Base-by-base conservation (phyloP, 2,329 filamentous ascomycete genomes). In the Ceratocystis diversiconidia region DNA sequence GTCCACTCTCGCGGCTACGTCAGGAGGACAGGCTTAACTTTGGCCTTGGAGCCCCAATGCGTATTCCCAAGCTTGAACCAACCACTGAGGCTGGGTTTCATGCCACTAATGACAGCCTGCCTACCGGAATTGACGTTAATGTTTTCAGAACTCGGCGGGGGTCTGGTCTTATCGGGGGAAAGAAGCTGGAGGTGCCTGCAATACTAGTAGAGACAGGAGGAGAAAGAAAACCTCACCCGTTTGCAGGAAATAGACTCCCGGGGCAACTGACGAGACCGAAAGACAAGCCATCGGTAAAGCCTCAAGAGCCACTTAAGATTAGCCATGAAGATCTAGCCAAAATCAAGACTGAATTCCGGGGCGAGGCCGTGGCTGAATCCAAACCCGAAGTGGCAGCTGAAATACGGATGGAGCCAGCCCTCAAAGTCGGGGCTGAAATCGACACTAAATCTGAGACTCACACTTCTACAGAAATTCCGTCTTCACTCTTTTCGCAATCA, bases 361-460 rank as follows among this genome's bases (percentile, higher is more conserved):
- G 4, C 3, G 50, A n/a, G 22, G n/a, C 32, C 4, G 15, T 43
- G 4, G 17, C 17, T 12, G 32, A 30, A 2, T 15, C 57, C 48
- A 46, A 66, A 15, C 46, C n/a, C 19, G 32, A 10, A 25, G 8
- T 59, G 15, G 52, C 41, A 32, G 48, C n/a, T 28, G 43, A 10
- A 25, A 5, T 59, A 15, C 52, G 43, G 30, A 22, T 17, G 8
- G 32, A 63, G 46, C 50, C 57, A 22, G 36, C 48, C 8, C 74
- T 22, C 8, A 12, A 76, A 41, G 68, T 76, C 0, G 78, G 78
- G 2, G 69, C 73, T 0, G 78, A 72, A 28, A 71, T 80, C 25
- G 74, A 80, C 64, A 69, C 80, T 62, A 77, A 79, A 17, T 17
- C 44, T n/a, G n/a, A 61, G 17, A 15, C 59, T 61, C 28, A 19